These are phyloP conservation scores for Heliocybe sulcata DNA, from an alignment of 1,284 basidiomycete genomes.

Conservation along the genomic window DNA sequence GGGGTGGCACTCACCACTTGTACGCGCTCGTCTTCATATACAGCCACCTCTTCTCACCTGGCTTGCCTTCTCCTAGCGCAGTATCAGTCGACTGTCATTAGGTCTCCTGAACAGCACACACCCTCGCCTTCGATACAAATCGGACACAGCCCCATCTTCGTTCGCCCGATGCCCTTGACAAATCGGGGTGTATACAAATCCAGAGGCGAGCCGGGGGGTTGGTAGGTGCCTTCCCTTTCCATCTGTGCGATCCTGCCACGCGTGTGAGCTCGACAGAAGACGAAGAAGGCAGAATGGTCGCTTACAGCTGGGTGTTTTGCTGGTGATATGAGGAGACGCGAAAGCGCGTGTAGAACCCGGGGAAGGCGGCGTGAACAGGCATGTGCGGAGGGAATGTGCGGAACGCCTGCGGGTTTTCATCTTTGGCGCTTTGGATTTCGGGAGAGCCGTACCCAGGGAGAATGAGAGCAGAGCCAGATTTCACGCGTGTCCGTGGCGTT, in stretches of 20 bases:
- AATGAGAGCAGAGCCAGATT: no score
- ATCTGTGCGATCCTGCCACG: not conserved
- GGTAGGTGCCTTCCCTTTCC: constrained; percentile 46
- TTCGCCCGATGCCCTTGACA: constrained; percentile 58
- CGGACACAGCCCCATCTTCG: constrained; percentile 73
- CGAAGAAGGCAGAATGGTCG: not conserved
- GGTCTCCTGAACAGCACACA: no score
- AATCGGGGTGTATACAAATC: constrained; percentile 78
- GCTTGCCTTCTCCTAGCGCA: constrained; percentile 42
- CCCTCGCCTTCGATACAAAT: constrained; percentile 48
- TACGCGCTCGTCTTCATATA: constrained; percentile 77
- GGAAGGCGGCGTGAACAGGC: constrained; percentile 37
- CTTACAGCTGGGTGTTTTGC: constrained; percentile 16
- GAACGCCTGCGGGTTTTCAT: no score
- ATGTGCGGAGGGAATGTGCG: constrained; percentile 44
- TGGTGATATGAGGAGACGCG: constrained; percentile 48
- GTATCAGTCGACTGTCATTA: no score
- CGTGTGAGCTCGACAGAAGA: not conserved
- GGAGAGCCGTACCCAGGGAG: not conserved
- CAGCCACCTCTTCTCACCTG: constrained; percentile 62
- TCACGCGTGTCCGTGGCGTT: no score
- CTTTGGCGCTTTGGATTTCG: no score
- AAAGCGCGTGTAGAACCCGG: constrained; percentile 59
- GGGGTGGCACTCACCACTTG: constrained; percentile 56
- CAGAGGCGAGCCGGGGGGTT: constrained; percentile 43